These are phyloP conservation scores for Alternaria triticina DNA, from an alignment of 2,329 filamentous ascomycete species.

Conservation along the genomic window DNA sequence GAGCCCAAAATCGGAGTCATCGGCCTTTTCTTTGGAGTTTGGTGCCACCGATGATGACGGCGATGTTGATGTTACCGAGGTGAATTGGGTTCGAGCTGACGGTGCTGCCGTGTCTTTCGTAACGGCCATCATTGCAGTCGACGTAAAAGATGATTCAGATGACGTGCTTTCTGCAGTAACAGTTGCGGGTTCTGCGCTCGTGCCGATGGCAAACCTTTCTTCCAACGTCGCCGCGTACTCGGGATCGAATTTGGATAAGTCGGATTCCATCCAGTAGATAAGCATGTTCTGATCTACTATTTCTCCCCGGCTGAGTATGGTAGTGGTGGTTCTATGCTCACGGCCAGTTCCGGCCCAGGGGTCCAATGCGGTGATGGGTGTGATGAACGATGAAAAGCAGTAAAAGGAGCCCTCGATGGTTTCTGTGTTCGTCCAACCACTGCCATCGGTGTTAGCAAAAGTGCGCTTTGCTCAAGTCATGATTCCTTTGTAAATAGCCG, in stretches of 20 bases:
- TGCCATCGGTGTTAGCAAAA: neutral
- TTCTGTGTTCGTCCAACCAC: neutral
- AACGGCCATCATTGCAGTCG: neutral
- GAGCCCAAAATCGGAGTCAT: neutral
- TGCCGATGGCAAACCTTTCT: neutral
- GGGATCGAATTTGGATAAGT: neutral
- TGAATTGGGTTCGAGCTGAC: neutral
- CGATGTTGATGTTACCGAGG: neutral
- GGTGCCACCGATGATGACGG: neutral
- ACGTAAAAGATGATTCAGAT: neutral
- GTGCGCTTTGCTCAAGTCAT: neutral
- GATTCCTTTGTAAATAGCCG: neutral
- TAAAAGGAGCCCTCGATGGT: neutral
- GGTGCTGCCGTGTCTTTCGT: neutral
- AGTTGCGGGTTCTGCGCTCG: slow-evolving; percentile 18
- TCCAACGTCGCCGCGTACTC: neutral
- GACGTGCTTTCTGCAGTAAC: neutral
- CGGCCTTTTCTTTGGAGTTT: neutral
- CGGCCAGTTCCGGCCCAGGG: neutral
- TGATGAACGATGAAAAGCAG: neutral
- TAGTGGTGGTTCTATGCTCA: neutral
- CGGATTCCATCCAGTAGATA: neutral
- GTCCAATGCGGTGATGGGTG: neutral
- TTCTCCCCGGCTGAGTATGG: neutral
- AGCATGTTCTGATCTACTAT: neutral